Conservation (phyloP, 805 yeast genomes). For the Metschnikowia reukaufii region DNA sequence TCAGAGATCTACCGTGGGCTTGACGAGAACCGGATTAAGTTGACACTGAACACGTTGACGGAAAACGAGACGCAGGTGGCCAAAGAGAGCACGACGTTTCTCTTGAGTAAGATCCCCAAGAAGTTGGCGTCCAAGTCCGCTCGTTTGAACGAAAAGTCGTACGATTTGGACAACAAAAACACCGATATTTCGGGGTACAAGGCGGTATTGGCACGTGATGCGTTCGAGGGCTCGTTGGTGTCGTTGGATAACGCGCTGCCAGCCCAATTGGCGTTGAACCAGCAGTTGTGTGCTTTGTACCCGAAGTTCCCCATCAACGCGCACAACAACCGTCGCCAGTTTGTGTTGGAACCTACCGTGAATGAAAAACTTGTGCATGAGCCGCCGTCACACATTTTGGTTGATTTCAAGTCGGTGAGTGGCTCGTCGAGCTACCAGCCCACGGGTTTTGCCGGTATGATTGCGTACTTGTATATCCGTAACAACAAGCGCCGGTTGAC, state of each 20-base stretch:
- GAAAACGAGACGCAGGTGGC: constrained; percentile 50
- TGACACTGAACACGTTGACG: constrained; percentile 53
- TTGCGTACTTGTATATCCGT: constrained; percentile 70
- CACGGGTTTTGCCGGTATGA: constrained; percentile 66
- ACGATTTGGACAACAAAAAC: constrained; percentile 39
- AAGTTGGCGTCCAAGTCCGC: constrained; percentile 47
- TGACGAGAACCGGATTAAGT: constrained; percentile 56
- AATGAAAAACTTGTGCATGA: constrained; percentile 49
- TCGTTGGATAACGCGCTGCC: constrained; percentile 45
- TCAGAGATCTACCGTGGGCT: constrained; percentile 52
- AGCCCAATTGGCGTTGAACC: constrained; percentile 62
- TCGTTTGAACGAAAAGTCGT: constrained; percentile 38
- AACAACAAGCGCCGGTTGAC: constrained; percentile 64
- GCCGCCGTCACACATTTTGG: constrained; percentile 66
- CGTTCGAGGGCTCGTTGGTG: constrained; percentile 56
- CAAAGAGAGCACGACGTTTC: constrained; percentile 49
- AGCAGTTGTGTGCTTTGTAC: constrained; percentile 67
- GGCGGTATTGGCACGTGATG: constrained; percentile 65
- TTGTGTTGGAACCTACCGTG: constrained; percentile 44
- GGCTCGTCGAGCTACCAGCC: constrained; percentile 61
- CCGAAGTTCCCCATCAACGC: constrained; percentile 64
- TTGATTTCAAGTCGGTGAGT: constrained; percentile 70
- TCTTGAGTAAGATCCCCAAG: constrained; percentile 61
- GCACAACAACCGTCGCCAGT: constrained; percentile 28
- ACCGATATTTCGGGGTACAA: constrained; percentile 65